Base-by-base conservation (phyloP, 2,329 filamentous ascomycete species). In the Diaporthe aspalathi region DNA sequence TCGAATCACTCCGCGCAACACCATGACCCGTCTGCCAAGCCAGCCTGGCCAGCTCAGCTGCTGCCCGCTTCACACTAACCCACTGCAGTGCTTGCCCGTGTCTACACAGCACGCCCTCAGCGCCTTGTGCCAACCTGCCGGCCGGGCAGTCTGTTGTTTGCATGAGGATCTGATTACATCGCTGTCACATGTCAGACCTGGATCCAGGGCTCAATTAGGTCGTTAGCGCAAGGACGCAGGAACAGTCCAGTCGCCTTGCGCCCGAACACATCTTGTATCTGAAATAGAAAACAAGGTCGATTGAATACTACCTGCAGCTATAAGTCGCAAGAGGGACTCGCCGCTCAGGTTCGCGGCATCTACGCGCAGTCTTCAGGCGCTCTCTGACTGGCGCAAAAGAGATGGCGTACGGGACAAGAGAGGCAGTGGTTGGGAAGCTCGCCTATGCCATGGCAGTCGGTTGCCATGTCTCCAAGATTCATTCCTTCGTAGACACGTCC, bases 1-100 rank as follows among this genome's bases (percentile, higher is more conserved):
- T 49, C 67, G 67, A 69, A 69, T 62, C 67, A 69, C 29, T 38
- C 40, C 17, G 9, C 45, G 67, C 67, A 62, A 43, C 67, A 69
- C 53, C 54, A 63, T 69, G 60, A 38, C 60, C 60, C 60, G n/a
- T 63, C 32, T n/a, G n/a, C n/a, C n/a, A n/a, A n/a, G n/a, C n/a
- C 43, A 35, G 20, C 8, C 60, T 49, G 32, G 24, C 52, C 49
- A 53, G 49, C 47, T 40, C 43, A 22, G 38, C 29, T 12, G 11
- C 43, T 32, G 35, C 14, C 16, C 32, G 43, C 6, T 32, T 27
- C 20, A 27, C 17, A 60, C 54, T 43, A 60, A 24, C n/a, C 22
- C 47, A 50, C 47, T 24, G 2, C 35, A 45, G n/a, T 22, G 24
- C 54, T 43, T 60, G 35, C 54, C 47, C 24, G n/a, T 11, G 4